Evolutionary conservation across 371 early-diverging fungal species (phyloP), one percentile per base, ranked within the genome.

Genomic region (Apophysomyces trapeziformis): DNA sequence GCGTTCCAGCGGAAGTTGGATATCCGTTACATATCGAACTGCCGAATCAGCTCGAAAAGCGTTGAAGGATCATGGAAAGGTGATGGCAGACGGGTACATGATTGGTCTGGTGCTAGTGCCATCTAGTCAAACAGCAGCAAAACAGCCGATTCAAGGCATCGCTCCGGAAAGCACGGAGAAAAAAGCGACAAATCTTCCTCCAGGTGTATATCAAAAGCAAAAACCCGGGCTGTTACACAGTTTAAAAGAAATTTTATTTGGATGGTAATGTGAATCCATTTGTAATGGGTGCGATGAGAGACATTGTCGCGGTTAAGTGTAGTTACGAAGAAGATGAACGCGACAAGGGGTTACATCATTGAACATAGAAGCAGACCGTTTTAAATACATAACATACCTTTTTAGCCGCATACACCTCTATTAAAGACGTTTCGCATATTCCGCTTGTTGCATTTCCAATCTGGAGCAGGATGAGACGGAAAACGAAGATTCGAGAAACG

Each of bases 1-100:
- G 21, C 64, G 63, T 38, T 69, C 74, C 4, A 64, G 66, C 5
- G 72, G 72, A 6, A 77, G 77, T 61, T 78, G 77, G 78, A 73
- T 78, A 44, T 72, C 73, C 4, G 69, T 82, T 36, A 64, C 75
- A 7, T 82, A 82, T 32, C 56, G 60, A 7, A 60, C 66, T 18
- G 38, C n/a, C 1, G 68, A 71, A 14, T 47, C 69, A 8, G 77
- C 79, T 5, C 57, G 60, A 56, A 72, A 71, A 38, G 82, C 82
- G 9, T 56, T 82, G 2, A 57, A 60, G 13, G 61, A 39, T 32
- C 73, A 82, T 59, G 82, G 79, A 4, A 67, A 65, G 26, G 46
- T 72, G 11, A 60, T 82, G 13, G 64, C 54, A 5, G 59, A 65
- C 9, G 58, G 62, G 16, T 65, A 63, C 18, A 72, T 65, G 65